phyloP scores from a whole-genome alignment of 169 alveolate species.

The Plasmodium gaboni region DNA sequence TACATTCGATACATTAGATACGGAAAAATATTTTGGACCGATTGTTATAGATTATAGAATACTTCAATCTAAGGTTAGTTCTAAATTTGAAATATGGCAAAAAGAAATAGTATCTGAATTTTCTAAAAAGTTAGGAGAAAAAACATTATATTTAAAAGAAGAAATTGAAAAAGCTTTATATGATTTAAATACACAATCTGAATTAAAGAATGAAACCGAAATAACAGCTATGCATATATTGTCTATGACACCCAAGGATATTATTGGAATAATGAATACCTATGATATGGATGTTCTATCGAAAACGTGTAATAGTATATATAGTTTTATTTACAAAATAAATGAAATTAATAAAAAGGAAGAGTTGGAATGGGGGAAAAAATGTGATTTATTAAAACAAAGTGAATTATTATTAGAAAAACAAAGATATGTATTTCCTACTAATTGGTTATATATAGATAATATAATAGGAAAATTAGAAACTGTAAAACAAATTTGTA shows the following conservation, averaged over 20 bases:
- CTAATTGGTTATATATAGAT: constrained; percentile 94
- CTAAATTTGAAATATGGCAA: constrained; percentile 96
- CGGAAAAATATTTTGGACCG: constrained; percentile 95
- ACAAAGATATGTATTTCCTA: constrained; percentile 93
- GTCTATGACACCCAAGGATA: constrained; percentile 80
- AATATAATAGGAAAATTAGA: constrained; percentile 95
- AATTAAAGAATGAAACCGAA: constrained; percentile 73
- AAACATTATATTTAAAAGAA: constrained; percentile 67
- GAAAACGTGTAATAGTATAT: constrained; percentile 83
- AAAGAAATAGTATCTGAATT: constrained; percentile 94
- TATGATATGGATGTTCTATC: constrained; percentile 82
- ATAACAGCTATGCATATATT: constrained; percentile 84
- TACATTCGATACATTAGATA: constrained; percentile 94
- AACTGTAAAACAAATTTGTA: constrained; percentile 87
- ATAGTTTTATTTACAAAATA: constrained; percentile 91
- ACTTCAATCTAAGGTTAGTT: constrained; percentile 85
- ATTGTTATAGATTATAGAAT: constrained; percentile 93
- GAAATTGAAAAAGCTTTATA: constrained; percentile 74
- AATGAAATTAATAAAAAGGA: constrained; percentile 91
- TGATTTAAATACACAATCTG: constrained; percentile 79
- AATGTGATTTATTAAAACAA: constrained; percentile 90
- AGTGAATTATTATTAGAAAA: constrained; percentile 92
- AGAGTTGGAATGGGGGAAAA: constrained; percentile 88
- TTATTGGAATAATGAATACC: constrained; percentile 81
- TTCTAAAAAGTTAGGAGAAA: constrained; percentile 92